Evolutionary conservation across 2,329 filamentous ascomycete genomes (phyloP).

Genomic region (Paracoccidioides brasiliensis): DNA sequence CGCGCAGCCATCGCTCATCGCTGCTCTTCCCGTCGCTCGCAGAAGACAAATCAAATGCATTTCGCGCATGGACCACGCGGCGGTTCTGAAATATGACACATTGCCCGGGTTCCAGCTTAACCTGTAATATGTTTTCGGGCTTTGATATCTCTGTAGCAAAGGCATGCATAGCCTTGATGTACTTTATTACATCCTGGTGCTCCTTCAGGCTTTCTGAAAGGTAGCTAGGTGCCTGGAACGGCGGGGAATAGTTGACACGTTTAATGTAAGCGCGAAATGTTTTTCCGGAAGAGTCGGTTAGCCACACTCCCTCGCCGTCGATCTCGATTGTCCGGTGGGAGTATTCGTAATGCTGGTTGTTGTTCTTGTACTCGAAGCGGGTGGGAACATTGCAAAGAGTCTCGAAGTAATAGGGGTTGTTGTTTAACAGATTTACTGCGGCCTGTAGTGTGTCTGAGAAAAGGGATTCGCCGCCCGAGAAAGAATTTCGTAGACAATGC

Average conservation of each 20-base stretch:
- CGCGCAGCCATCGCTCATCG: constrained; percentile 69
- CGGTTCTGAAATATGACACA: constrained; percentile 90
- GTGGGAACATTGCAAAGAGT: constrained; percentile 36
- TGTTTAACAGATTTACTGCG: constrained; percentile 23
- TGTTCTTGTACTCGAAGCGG: constrained; percentile 55
- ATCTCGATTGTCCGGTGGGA: constrained; percentile 43
- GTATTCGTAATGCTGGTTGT: constrained; percentile 50
- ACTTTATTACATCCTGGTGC: constrained; percentile 2
- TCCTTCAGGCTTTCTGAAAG: constrained; percentile 11
- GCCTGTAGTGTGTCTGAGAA: constrained; percentile 67
- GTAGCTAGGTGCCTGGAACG: constrained; percentile 53
- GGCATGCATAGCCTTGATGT: constrained; percentile 36
- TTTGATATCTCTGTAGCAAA: constrained; percentile 51
- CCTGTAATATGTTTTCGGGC: constrained; percentile 49
- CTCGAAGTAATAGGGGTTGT: constrained; percentile 10
- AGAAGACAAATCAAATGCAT: constrained; percentile 49
- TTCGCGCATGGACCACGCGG: constrained; percentile 70
- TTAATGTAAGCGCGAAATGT: constrained; percentile 14
- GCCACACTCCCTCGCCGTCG: constrained; percentile 10
- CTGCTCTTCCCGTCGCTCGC: constrained; percentile 25
- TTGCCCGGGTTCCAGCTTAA: constrained; percentile 65
- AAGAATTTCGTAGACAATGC: constrained; percentile 74
- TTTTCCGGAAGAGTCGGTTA: background rate
- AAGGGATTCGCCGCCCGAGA: constrained; percentile 67
- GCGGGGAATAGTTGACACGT: constrained; percentile 59